Evolutionary conservation across 139 green algal species (phyloP).

Genomic region (Micractinium sp.): DNA sequence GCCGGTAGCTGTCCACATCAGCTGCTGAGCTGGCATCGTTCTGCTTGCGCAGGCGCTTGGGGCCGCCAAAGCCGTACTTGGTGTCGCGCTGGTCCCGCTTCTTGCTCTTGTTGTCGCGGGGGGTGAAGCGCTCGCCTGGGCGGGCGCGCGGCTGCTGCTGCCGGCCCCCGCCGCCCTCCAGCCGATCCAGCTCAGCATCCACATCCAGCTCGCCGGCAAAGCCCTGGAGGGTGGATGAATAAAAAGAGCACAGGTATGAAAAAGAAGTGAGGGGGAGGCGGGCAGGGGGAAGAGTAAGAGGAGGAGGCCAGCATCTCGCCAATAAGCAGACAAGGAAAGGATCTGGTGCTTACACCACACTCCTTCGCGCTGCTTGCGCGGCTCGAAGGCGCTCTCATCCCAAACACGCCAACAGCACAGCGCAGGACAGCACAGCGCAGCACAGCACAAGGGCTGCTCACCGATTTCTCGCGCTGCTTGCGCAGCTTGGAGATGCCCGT

Average conservation of each 20-base stretch:
- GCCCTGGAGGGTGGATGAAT: slow-evolving; percentile 15
- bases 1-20: slow-evolving; percentile 79
- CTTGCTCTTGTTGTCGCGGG: slow-evolving; percentile 47
- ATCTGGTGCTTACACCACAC: no score
- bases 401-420: not conserved
- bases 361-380: no score
- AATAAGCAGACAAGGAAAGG: not conserved
- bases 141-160: slow-evolving; percentile 9
- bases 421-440: no score
- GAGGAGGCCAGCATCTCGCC: not conserved
- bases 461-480: slow-evolving; percentile 59
- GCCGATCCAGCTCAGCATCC: slow-evolving; percentile 66
- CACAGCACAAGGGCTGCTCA: slow-evolving; percentile 27
- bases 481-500: slow-evolving; percentile 14
- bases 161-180: slow-evolving; percentile 32
- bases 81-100: slow-evolving; percentile 65
- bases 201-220: slow-evolving; percentile 81
- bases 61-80: slow-evolving; percentile 91
- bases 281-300: not conserved
- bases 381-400: no score
- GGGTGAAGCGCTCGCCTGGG: slow-evolving; percentile 40
- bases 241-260: not conserved
- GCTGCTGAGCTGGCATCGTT: slow-evolving; percentile 86
- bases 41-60: slow-evolving; percentile 87
- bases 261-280: not conserved